Conservation (phyloP, 345 rosid genomes). For the Eucalyptus virginea region DNA sequence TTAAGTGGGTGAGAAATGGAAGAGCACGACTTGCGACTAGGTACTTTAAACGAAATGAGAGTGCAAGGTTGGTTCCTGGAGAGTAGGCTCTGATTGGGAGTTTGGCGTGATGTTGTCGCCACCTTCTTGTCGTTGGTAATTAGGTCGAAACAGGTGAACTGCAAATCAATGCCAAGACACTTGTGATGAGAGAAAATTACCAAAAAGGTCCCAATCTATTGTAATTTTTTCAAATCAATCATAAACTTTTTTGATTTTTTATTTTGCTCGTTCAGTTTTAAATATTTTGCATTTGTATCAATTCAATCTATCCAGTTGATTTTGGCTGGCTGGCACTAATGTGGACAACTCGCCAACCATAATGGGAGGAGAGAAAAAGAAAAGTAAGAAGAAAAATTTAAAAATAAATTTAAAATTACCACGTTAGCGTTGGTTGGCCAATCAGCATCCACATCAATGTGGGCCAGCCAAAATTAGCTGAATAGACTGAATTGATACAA, state of each 20-base stretch:
- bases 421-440: rapidly evolving
- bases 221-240: no score
- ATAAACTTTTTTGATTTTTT: no score
- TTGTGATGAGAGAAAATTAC: neutral
- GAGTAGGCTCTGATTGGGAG: neutral
- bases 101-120: neutral
- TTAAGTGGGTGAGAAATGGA: neutral
- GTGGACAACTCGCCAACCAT: no score
- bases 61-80: neutral
- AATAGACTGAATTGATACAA: rapidly evolving
- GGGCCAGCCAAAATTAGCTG: rapidly evolving
- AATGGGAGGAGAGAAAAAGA: no score
- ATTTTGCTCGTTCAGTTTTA: rapidly evolving
- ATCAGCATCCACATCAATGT: no score
- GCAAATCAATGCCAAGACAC: neutral
- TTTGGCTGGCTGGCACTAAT: rapidly evolving
- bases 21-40: neutral
- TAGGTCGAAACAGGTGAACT: neutral
- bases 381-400: no score
- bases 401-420: no score
- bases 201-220: no score
- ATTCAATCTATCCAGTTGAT: rapidly evolving
- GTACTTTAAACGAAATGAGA: neutral
- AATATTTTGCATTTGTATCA: rapidly evolving
- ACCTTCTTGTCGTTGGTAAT: neutral